phyloP scores from a whole-genome alignment of 495 filamentous ascomycete genomes.

The Aspergillus taichungensis region DNA sequence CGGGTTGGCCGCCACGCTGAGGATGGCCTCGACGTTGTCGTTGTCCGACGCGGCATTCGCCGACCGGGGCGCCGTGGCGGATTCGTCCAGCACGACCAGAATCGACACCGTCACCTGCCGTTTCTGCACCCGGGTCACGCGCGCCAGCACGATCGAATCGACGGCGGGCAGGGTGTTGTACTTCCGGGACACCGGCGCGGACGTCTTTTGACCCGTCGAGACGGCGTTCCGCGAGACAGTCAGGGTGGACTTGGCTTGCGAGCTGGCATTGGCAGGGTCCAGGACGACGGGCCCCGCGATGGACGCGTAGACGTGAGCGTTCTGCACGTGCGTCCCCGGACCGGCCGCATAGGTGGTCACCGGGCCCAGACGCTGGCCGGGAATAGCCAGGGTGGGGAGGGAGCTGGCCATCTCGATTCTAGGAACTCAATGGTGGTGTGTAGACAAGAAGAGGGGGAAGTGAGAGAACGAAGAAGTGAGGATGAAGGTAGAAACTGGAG shows the following conservation, averaged over 20 bases:
- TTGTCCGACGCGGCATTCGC: slow-evolving; percentile 32
- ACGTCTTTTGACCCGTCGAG: slow-evolving; percentile 12
- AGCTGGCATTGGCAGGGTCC: slow-evolving; percentile 38
- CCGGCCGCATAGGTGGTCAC: slow-evolving; percentile 57
- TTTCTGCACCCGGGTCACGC: slow-evolving; percentile 74
- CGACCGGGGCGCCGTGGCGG: slow-evolving; percentile 26
- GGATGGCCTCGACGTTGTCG: slow-evolving; percentile 43
- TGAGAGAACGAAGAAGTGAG: background rate
- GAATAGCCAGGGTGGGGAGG: slow-evolving; percentile 36
- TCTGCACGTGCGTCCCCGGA: slow-evolving; percentile 71
- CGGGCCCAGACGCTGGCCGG: slow-evolving; percentile 72
- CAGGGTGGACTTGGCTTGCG: slow-evolving; percentile 47
- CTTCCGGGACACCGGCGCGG: slow-evolving; percentile 20
- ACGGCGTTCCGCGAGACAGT: slow-evolving; percentile 37
- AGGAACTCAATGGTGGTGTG: background rate
- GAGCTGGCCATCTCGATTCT: slow-evolving; percentile 21
- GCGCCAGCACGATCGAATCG: slow-evolving; percentile 68
- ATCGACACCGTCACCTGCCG: slow-evolving; percentile 78
- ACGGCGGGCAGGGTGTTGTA: slow-evolving; percentile 73
- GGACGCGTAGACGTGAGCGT: slow-evolving; percentile 64
- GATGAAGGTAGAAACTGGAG: background rate
- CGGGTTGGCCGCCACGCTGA: slow-evolving; percentile 33
- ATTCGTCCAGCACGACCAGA: slow-evolving; percentile 58
- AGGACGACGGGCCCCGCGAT: slow-evolving; percentile 51
- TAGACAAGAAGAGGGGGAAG: background rate